Conservation (phyloP, 805 yeast genomes). For the Blastobotrys chiropterorum region DNA sequence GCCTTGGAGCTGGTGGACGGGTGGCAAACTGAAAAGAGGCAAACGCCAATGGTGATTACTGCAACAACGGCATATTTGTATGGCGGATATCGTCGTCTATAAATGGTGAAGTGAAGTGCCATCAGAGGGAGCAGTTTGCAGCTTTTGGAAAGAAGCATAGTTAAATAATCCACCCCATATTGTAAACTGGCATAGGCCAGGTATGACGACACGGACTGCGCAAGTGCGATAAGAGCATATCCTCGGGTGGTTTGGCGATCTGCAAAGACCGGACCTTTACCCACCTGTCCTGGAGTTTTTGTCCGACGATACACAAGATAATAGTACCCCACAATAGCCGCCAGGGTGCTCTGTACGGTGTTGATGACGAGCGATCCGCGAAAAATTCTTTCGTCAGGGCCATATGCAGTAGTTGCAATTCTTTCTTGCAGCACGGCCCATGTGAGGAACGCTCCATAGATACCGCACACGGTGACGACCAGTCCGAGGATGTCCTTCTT, state of each 20-base stretch:
- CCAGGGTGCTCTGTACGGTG: constrained; percentile 65
- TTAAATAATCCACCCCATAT: constrained; percentile 73
- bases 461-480: constrained; percentile 47
- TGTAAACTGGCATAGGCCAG: constrained; percentile 70
- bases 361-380: constrained; percentile 77
- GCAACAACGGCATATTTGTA: constrained; percentile 75
- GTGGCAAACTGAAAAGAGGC: constrained; percentile 60
- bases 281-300: background rate
- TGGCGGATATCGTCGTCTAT: constrained; percentile 62
- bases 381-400: constrained; percentile 48
- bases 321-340: constrained; percentile 57
- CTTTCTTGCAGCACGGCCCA: constrained; percentile 95
- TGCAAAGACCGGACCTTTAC: constrained; percentile 24
- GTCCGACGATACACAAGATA: constrained; percentile 40
- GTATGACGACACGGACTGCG: constrained; percentile 80
- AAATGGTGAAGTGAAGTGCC: constrained; percentile 67
- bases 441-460: constrained; percentile 77
- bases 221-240: constrained; percentile 51
- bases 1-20: constrained; percentile 28
- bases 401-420: constrained; percentile 70
- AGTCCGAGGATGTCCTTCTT: constrained; percentile 1
- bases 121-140: constrained; percentile 95
- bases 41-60: constrained; percentile 78
- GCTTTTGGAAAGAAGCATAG: constrained; percentile 80
- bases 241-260: constrained; percentile 28